Evolutionary conservation across 2,329 filamentous ascomycete genomes (phyloP).

Genomic region (Penicillium expansum): DNA sequence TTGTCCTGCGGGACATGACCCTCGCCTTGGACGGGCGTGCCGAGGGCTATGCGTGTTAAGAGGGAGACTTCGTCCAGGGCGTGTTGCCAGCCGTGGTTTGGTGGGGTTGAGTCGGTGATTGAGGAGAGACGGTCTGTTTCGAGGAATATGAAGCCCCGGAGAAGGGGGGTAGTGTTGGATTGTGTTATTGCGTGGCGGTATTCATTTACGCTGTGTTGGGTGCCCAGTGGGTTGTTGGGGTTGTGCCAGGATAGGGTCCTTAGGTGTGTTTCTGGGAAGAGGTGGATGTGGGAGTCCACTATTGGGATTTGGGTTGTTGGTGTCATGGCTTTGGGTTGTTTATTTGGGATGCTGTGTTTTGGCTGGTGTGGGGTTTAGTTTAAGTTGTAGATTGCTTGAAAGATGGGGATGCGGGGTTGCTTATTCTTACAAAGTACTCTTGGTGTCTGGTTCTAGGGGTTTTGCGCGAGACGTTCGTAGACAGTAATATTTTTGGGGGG

Average conservation of each 20-base stretch:
- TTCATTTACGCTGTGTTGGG: slow-evolving; percentile 63
- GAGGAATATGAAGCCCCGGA: slow-evolving; percentile 74
- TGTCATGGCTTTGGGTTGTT: neutral
- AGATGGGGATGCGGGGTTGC: neutral
- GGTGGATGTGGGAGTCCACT: slow-evolving; percentile 89
- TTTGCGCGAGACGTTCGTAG: neutral
- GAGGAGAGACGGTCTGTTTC: slow-evolving; percentile 75
- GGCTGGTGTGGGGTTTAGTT: neutral
- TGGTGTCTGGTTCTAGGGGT: neutral
- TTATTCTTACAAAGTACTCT: neutral
- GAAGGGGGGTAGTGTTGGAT: slow-evolving; percentile 15
- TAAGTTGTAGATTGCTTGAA: neutral
- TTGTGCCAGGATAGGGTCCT: slow-evolving; percentile 68
- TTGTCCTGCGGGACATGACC: slow-evolving; percentile 56
- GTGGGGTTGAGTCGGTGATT: slow-evolving; percentile 38
- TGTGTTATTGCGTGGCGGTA: slow-evolving; percentile 51
- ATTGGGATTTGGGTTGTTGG: slow-evolving; percentile 46
- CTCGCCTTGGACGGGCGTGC: slow-evolving; percentile 55
- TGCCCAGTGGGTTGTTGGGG: slow-evolving; percentile 57
- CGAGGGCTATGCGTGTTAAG: slow-evolving; percentile 64
- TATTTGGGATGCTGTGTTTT: neutral
- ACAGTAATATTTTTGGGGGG: neutral
- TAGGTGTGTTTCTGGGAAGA: slow-evolving; percentile 70
- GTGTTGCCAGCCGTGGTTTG: slow-evolving; percentile 57
- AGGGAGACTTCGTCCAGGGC: slow-evolving; percentile 72